These are phyloP conservation scores for Trichoderma afroharzianum DNA, from an alignment of 2,329 filamentous ascomycete species.

Conservation along the genomic window DNA sequence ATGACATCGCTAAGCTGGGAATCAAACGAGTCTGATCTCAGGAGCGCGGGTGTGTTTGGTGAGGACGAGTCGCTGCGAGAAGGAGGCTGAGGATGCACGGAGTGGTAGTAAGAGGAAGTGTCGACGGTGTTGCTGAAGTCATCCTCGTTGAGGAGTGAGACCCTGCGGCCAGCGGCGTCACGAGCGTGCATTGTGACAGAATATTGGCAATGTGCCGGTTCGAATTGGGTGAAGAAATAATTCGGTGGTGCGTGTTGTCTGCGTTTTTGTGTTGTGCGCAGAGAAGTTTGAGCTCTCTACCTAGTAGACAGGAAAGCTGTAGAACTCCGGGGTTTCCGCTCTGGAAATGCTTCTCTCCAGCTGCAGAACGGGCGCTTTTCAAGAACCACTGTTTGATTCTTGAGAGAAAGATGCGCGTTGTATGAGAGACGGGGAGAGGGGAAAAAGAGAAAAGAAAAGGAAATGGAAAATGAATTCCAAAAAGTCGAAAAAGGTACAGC, in stretches of 20 bases:
- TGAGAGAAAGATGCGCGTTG: background rate
- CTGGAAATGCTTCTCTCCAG: background rate
- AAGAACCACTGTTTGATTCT: background rate
- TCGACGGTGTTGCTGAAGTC: conserved; percentile 38
- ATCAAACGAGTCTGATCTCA: conserved; percentile 59
- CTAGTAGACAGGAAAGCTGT: background rate
- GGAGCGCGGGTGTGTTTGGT: conserved; percentile 53
- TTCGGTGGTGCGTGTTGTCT: background rate
- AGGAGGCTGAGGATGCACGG: background rate
- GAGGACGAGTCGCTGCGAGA: conserved; percentile 43
- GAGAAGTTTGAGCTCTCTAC: background rate
- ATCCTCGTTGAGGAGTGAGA: conserved; percentile 61
- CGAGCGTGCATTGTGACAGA: conserved; percentile 47
- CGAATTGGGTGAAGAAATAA: background rate
- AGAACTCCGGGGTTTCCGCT: background rate
- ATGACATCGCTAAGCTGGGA: conserved; percentile 54
- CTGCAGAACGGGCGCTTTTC: background rate
- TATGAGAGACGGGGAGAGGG: background rate
- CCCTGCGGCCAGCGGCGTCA: conserved; percentile 54
- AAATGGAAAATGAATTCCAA: background rate
- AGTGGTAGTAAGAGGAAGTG: conserved; percentile 24
- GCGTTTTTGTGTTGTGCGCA: background rate
- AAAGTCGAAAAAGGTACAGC: background rate
- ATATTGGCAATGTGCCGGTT: background rate
- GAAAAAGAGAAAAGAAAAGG: background rate